Percentiles rank a stretch among this genome's conserved stretches.
These are phyloP conservation scores for Apophysomyces elegans DNA, from an alignment of 371 early-diverging fungal genomes.

Conservation along the genomic window DNA sequence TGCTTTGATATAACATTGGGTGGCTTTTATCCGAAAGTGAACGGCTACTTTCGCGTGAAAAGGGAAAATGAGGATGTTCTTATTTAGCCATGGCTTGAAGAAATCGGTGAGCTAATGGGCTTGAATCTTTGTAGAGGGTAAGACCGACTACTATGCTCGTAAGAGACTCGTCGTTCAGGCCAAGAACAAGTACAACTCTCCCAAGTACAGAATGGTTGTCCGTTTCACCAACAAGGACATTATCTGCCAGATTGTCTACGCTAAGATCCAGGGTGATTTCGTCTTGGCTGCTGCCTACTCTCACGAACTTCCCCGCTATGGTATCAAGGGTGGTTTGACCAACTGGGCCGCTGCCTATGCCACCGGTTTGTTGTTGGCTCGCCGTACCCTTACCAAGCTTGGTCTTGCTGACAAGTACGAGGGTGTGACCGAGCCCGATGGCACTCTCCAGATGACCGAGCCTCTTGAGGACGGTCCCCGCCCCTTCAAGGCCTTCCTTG, in stretches of 20 bases:
- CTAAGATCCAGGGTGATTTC: slow-evolving; percentile 99
- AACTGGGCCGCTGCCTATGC: slow-evolving; percentile 99
- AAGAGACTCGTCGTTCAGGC: slow-evolving; percentile 93
- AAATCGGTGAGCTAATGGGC: not conserved
- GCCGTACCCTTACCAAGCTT: slow-evolving; percentile 97
- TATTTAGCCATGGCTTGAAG: too few relatives aligned
- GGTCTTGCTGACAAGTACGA: slow-evolving; percentile 95
- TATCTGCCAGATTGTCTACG: slow-evolving; percentile 98
- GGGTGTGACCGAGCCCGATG: slow-evolving; percentile 95
- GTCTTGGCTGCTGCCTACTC: slow-evolving; percentile 98
- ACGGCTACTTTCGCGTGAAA: not conserved
- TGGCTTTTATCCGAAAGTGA: not conserved
- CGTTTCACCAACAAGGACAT: slow-evolving; percentile 99
- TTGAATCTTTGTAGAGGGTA: slow-evolving; percentile 82
- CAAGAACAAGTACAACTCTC: slow-evolving; percentile 99
- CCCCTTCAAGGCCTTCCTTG: slow-evolving; percentile 99
- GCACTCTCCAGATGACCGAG: slow-evolving; percentile 90
- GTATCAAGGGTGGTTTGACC: slow-evolving; percentile 99
- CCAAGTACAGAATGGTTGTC: slow-evolving; percentile 99
- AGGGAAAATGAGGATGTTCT: too few relatives aligned
- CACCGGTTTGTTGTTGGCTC: slow-evolving; percentile 98
- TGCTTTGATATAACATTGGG: not conserved
- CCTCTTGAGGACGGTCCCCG: slow-evolving; percentile 94
- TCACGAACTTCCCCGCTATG: slow-evolving; percentile 98
- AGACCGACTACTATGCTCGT: slow-evolving; percentile 99